Base-by-base conservation (phyloP, 2,329 filamentous ascomycete species). In the Purpureocillium takamizusanense region DNA sequence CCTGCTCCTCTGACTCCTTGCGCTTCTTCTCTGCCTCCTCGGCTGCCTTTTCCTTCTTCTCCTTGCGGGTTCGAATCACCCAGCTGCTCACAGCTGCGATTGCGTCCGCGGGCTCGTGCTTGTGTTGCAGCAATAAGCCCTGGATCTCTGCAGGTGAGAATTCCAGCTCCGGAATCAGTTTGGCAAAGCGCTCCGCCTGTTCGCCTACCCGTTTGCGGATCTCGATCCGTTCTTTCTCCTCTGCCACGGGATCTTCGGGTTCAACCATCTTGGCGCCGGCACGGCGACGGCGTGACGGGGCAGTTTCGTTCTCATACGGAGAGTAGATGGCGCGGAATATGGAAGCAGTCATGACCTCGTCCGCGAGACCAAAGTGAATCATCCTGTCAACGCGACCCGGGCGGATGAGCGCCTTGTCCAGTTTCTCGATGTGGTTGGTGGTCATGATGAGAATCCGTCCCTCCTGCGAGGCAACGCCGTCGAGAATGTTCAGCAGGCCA, bases 401-500 rank as follows among this genome's bases (percentile, higher is more conserved):
- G 0, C 77, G 74, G 44, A 80, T 77, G 14, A 81, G 64, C 0
- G 77, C 77, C 44, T 72, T 71, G 59, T 79, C 76, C 8, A 79
- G 66, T 50, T 74, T 75, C 44, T 79, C 74, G 1, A 76, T 38
- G 52, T 78, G 74, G 47, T 80, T 80, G n/a, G 76, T 79, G 3
- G 76, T 80, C 76, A 79, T 80, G 54, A 80, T 71, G 12, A 80
- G 65, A 5, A 79, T 65, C n/a, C 75, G 70, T 7, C 76, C 75
- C 51, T 81, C 76, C 45, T 78, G 74, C 8, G 74, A 77, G 14
- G 74, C 74, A 7, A 80, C 76, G 30, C 86, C 84, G 48, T 94
- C 85, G 31, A 92, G 79, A 34, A 85, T 82, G 58, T 92, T 92
- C 35, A 92, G 74, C 2, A 92, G 67, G 0, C 83, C 84, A 0